These are phyloP conservation scores for Adansonia grandidieri DNA, from an alignment of 441 rosid genomes.

Conservation along the genomic window DNA sequence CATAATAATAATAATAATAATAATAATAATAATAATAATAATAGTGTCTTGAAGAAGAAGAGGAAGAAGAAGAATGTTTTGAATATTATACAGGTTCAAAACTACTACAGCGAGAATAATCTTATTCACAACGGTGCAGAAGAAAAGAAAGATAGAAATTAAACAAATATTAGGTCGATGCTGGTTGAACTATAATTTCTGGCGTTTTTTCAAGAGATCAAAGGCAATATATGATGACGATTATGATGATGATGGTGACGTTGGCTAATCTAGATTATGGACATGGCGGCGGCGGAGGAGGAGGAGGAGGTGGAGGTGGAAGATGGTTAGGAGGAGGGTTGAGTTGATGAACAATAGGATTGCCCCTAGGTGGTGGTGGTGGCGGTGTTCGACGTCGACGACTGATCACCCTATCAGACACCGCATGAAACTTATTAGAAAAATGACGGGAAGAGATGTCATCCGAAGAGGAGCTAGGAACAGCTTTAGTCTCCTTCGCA, in stretches of 20 bases:
- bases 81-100: no score
- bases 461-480: background rate
- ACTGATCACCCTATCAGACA: background rate
- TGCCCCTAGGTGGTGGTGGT: constrained; percentile 1
- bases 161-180: background rate
- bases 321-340: background rate
- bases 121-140: background rate
- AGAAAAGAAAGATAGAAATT: background rate
- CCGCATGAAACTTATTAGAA: background rate
- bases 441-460: background rate
- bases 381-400: background rate
- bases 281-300: background rate
- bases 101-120: background rate
- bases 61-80: no score
- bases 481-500: background rate
- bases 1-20: no score
- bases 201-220: background rate
- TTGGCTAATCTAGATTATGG: background rate
- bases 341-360: background rate
- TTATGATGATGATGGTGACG: background rate
- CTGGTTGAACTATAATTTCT: background rate
- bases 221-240: background rate
- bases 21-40: no score
- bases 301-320: background rate
- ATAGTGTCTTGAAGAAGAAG: no score